Conservation (phyloP, 768 basidiomycete genomes). For the Leucosporidium scottii region DNA sequence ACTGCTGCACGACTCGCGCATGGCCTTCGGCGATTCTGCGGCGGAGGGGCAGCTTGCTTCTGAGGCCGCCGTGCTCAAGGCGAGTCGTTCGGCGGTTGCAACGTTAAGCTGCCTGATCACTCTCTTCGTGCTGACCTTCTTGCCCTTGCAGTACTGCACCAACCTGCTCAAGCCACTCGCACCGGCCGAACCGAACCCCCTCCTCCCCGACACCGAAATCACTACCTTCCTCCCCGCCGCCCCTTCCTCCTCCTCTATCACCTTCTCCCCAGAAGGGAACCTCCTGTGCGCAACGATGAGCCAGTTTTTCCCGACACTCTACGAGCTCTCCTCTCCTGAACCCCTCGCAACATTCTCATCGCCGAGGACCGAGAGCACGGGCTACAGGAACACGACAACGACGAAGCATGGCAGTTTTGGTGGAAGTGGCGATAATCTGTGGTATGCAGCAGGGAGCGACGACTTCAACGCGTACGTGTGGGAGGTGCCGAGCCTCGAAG, state of each 20-base stretch:
- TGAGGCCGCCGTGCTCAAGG: conserved; percentile 4
- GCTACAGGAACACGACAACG: conserved; percentile 24
- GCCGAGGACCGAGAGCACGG: conserved; percentile 40
- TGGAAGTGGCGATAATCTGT: conserved; percentile 45
- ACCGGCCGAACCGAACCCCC: not conserved
- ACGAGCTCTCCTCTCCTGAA: conserved; percentile 51
- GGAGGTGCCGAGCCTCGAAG: conserved; percentile 60
- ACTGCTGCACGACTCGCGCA: conserved; percentile 18
- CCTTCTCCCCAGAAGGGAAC: conserved; percentile 44
- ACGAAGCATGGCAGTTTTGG: conserved; percentile 69
- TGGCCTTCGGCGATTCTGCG: conserved; percentile 16
- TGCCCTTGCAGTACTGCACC: not conserved
- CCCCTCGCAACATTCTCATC: conserved; percentile 50
- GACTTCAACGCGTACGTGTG: conserved; percentile 74
- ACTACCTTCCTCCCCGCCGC: not conserved
- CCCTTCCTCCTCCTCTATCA: conserved; percentile 39
- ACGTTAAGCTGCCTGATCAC: not conserved
- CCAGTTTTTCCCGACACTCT: conserved; percentile 57
- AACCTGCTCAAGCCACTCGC: not conserved
- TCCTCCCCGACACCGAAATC: not conserved
- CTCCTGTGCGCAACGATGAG: conserved; percentile 48
- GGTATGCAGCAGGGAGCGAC: conserved; percentile 72
- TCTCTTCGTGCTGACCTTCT: not conserved
- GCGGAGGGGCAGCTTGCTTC: not conserved
- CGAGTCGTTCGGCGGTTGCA: not conserved